phyloP scores from a whole-genome alignment of 495 filamentous ascomycete species.

The Penicillium dipodomyicola region DNA sequence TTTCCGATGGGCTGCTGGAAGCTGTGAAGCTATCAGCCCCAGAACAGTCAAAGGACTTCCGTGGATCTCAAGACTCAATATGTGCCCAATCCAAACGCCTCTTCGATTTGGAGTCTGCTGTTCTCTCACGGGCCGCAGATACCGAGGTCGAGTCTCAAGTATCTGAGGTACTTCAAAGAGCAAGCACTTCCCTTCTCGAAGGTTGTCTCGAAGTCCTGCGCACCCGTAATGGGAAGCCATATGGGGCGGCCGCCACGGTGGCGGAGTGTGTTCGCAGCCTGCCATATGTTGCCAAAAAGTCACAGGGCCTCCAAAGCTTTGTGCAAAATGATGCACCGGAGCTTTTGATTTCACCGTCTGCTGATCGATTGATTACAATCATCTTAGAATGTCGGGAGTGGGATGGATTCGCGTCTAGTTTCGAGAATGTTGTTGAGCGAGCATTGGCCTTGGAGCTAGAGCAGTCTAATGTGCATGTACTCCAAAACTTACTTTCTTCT shows the following conservation, averaged over 20 bases:
- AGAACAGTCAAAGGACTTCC: slow-evolving; percentile 73
- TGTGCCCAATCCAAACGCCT: slow-evolving; percentile 59
- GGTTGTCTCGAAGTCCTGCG: slow-evolving; percentile 50
- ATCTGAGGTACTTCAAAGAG: slow-evolving; percentile 26
- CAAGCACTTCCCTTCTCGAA: slow-evolving; percentile 42
- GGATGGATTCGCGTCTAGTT: slow-evolving; percentile 41
- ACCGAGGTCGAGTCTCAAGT: slow-evolving; percentile 24
- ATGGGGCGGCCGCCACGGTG: slow-evolving; percentile 68
- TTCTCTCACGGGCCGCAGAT: slow-evolving; percentile 38
- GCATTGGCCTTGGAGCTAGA: slow-evolving; percentile 40
- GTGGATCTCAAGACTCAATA: slow-evolving; percentile 64
- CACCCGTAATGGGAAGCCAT: slow-evolving; percentile 75
- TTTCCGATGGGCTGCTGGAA: slow-evolving; percentile 55
- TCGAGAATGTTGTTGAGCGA: slow-evolving; percentile 39
- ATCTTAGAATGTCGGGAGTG: slow-evolving; percentile 41
- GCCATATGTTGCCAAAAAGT: slow-evolving; percentile 37
- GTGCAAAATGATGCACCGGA: slow-evolving; percentile 47
- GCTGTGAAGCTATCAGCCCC: slow-evolving; percentile 68
- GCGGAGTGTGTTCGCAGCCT: slow-evolving; percentile 48
- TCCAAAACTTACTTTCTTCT: slow-evolving; percentile 42
- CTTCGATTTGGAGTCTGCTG: slow-evolving; percentile 54
- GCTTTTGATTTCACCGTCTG: slow-evolving; percentile 56
- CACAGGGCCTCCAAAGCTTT: slow-evolving; percentile 40
- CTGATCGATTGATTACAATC: slow-evolving; percentile 42
- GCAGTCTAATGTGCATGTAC: slow-evolving; percentile 37